Conservation (phyloP, 2,329 filamentous ascomycete species). For the Microdochium trichocladiopsis region DNA sequence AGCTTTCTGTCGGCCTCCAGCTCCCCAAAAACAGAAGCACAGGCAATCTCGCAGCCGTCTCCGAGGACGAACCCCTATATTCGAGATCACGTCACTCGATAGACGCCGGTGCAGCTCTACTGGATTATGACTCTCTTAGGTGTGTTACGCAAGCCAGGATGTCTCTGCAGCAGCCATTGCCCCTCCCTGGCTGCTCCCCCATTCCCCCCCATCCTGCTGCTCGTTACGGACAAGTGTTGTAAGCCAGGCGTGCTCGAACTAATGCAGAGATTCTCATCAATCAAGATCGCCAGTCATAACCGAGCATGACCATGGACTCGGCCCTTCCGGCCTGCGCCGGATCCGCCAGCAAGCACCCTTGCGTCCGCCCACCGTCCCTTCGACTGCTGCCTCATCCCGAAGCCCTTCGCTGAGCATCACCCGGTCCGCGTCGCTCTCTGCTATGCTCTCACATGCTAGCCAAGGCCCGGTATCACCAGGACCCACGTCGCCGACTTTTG, state of each 20-base stretch:
- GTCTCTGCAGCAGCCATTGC: background rate
- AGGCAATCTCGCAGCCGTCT: constrained; percentile 47
- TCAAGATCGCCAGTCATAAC: constrained; percentile 71
- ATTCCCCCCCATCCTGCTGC: background rate
- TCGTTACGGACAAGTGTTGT: constrained; percentile 10
- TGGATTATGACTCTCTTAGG: constrained; percentile 58
- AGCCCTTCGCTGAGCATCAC: constrained; percentile 52
- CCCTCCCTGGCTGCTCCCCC: background rate
- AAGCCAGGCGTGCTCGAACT: background rate
- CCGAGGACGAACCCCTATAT: constrained; percentile 30
- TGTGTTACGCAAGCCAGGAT: background rate
- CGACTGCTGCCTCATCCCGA: constrained; percentile 56
- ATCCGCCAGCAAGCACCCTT: constrained; percentile 80
- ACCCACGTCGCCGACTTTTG: constrained; percentile 66
- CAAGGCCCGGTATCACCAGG: constrained; percentile 50
- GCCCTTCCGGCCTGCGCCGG: constrained; percentile 79
- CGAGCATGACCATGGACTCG: constrained; percentile 83
- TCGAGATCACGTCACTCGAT: constrained; percentile 67
- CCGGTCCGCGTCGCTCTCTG: constrained; percentile 64
- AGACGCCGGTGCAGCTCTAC: constrained; percentile 52
- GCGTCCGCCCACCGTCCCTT: constrained; percentile 57
- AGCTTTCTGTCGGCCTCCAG: constrained; percentile 38
- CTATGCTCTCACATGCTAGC: constrained; percentile 52
- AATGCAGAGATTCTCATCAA: background rate
- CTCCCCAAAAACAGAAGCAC: constrained; percentile 61